Evolutionary conservation across 441 rosid species (phyloP).

Genomic region (Flueggea neowawraea): DNA sequence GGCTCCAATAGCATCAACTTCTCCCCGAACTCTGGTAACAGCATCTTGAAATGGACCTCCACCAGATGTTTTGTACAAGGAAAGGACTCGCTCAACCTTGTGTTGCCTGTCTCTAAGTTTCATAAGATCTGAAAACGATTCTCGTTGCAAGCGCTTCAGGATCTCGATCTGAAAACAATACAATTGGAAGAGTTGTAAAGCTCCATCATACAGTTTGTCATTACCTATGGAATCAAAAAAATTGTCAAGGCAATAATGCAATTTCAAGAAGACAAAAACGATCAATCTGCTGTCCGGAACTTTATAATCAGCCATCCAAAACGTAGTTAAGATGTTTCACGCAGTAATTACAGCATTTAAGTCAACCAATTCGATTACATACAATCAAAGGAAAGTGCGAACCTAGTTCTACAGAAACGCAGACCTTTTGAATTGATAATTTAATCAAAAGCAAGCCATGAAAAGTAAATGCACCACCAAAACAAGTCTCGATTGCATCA

Average conservation of each 20-base stretch:
- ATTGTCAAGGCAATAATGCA: slow-evolving; percentile 8
- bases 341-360: no score
- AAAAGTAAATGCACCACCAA: no score
- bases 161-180: slow-evolving; percentile 73
- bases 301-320: no score
- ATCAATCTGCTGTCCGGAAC: not conserved
- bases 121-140: slow-evolving; percentile 85
- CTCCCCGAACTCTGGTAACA: slow-evolving; percentile 66
- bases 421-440: no score
- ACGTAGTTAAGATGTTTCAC: no score
- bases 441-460: no score
- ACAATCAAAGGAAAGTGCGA: no score
- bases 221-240: slow-evolving; percentile 14
- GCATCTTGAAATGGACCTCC: slow-evolving; percentile 57
- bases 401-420: no score
- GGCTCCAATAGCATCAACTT: slow-evolving; percentile 68
- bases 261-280: not conserved
- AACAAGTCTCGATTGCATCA: no score
- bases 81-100: slow-evolving; percentile 59
- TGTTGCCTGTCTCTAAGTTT: slow-evolving; percentile 92
- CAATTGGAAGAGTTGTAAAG: slow-evolving; percentile 14
- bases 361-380: no score
- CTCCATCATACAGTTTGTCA: slow-evolving; percentile 9
- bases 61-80: slow-evolving; percentile 47
- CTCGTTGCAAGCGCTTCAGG: slow-evolving; percentile 88